Evolutionary conservation across 495 filamentous ascomycete genomes (phyloP).

Genomic region (Niebla homalea): DNA sequence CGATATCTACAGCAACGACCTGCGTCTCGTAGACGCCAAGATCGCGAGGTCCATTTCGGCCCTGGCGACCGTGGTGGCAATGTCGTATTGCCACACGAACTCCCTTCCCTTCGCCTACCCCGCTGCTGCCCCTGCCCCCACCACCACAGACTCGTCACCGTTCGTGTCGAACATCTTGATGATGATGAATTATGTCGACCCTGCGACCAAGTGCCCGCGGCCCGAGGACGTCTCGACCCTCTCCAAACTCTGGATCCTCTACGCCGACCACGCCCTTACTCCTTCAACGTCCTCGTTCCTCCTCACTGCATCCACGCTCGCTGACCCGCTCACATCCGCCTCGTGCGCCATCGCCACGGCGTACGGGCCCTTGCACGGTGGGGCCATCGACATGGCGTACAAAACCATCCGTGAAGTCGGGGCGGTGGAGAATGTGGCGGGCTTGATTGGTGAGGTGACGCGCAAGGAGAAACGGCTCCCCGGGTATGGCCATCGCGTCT

Average conservation of each 20-base stretch:
- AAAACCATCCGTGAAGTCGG: conserved; percentile 29
- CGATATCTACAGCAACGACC: conserved; percentile 26
- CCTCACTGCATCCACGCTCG: conserved; percentile 35
- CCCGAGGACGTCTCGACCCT: conserved; percentile 26
- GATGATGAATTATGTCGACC: conserved; percentile 29
- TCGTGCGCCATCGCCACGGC: conserved; percentile 26
- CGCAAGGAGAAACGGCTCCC: conserved; percentile 33
- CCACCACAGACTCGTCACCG: no score
- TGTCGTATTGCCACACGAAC: conserved; percentile 27
- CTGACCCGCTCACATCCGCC: conserved; percentile 31
- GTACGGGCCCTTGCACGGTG: conserved; percentile 39
- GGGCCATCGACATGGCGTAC: conserved; percentile 40
- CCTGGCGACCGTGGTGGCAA: conserved; percentile 25
- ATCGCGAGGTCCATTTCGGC: conserved; percentile 29
- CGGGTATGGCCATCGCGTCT: conserved; percentile 43
- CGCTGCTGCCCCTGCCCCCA: conserved; percentile 17
- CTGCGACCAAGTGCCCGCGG: conserved; percentile 11
- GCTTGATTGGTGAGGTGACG: conserved; percentile 33
- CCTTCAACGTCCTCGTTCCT: conserved; percentile 39
- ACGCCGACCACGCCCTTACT: conserved; percentile 41
- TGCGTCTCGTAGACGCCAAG: conserved; percentile 26
- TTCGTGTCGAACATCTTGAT: conserved; percentile 32
- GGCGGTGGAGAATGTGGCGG: conserved; percentile 26
- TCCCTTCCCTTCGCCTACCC: conserved; percentile 27
- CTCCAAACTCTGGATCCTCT: conserved; percentile 30